Base-by-base conservation (phyloP, 345 rosid genomes). In the Hypericum androsaemum region DNA sequence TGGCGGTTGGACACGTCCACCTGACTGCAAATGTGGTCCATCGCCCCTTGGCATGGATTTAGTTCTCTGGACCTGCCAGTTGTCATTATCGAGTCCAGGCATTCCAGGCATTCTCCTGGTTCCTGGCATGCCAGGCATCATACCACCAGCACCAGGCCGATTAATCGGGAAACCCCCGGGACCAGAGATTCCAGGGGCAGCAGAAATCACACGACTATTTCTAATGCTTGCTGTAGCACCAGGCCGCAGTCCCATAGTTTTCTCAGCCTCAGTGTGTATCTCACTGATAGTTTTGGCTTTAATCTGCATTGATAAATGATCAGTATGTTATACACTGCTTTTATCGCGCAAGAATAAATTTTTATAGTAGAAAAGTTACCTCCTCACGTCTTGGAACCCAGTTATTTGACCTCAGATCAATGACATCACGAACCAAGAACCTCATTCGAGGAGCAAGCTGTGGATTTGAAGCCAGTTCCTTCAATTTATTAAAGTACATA, bases 61-160 rank as follows among this genome's bases (percentile, higher is more conserved):
- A 41, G 70, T 65, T 64, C 88, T 73, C 0, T 80, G 82, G 32
- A 78, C 61, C 70, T 81, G 96, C 98, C 97, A 88, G 59, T 82
- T 79, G 60, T 83, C 95, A 70, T 63, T 71, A 61, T 88, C 96
- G 43, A 64, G 63, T 43, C 83, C 95, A n/a, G 94, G 96, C 89
- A 79, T 76, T 38, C 94, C 96, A 15, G 92, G 96, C 98, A 92
- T 92, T 74, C 82, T 85, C 65, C 95, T 82, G 10, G 77, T 53
- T 55, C 96, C 95, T 3, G 95, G 98, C 96, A 85, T 85, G 63
- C 96, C 96, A 49, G 98, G 96, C 96, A 92, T 92, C 96, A 92
- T 69, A 32, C 96, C 98, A 8, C 98, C 98, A 0, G 80, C 39
- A 50, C 98, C 98, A 59, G 94, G 98, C 39, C 94, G 80, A 35